A percentile compares a stretch with the other conserved stretches of the same genome.
Evolutionary conservation across 148 eudicot genomes (phyloP).

Genomic region (Chenopodium album): DNA sequence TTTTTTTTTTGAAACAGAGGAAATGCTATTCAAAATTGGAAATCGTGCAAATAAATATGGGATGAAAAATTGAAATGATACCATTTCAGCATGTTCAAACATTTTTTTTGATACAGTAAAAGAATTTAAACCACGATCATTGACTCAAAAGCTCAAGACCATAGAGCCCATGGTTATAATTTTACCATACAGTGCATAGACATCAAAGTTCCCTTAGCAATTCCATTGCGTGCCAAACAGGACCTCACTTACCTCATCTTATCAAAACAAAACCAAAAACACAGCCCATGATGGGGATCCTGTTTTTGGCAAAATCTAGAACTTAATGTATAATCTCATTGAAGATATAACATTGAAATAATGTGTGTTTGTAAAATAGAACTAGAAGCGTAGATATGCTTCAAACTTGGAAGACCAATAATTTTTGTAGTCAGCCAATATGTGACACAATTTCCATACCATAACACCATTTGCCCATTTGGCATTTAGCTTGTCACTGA

Average conservation of each 20-base stretch:
- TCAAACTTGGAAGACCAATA: no score
- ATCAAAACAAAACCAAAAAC: neutral
- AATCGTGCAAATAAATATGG: neutral
- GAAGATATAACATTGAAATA: neutral
- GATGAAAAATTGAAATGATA: neutral
- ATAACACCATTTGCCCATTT: neutral
- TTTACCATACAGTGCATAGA: neutral
- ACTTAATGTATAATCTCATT: neutral
- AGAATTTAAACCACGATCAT: neutral
- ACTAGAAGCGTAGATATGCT: neutral
- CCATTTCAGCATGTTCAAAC: neutral
- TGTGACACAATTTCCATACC: neutral
- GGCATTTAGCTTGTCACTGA: neutral
- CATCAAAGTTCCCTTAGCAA: neutral
- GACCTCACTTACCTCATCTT: neutral
- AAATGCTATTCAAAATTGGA: neutral
- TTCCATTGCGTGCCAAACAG: neutral
- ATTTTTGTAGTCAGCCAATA: neutral
- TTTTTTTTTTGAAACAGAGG: no score
- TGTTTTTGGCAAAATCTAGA: neutral
- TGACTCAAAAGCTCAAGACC: neutral
- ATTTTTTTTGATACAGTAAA: neutral
- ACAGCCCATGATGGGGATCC: neutral
- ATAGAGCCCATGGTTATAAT: neutral
- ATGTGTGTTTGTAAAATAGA: neutral